Conservation (phyloP, 1,284 basidiomycete species). For the Rhodotorula sp. region DNA sequence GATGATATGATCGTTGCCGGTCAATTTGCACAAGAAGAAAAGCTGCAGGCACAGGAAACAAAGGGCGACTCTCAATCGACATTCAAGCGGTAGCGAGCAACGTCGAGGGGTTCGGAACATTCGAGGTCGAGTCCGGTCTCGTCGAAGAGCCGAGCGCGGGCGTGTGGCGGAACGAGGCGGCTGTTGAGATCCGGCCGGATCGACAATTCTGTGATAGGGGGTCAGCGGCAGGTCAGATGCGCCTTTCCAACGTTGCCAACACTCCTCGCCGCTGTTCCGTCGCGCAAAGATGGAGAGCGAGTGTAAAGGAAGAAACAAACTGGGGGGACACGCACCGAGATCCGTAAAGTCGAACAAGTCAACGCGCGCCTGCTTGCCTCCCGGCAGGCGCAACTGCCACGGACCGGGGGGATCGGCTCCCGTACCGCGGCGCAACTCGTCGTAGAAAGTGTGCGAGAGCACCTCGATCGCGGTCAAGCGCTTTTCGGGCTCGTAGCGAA, state of each 20-base stretch:
- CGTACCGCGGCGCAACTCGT: constrained; percentile 63
- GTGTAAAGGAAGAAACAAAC: no score
- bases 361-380: constrained; percentile 5
- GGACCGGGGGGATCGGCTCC: background rate
- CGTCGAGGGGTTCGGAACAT: constrained; percentile 46
- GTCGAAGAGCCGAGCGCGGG: constrained; percentile 75
- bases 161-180: constrained; percentile 82
- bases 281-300: no score
- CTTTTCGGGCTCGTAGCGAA: constrained; percentile 94
- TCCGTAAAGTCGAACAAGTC: constrained; percentile 13
- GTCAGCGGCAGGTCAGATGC: no score
- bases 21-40: background rate
- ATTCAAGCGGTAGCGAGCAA: constrained; percentile 5
- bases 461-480: constrained; percentile 80
- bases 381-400: constrained; percentile 13
- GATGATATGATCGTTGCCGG: no score
- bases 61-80: constrained; percentile 15
- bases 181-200: constrained; percentile 90
- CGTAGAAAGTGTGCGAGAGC: constrained; percentile 91
- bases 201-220: constrained; percentile 86
- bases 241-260: background rate
- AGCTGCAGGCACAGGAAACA: background rate
- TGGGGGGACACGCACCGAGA: constrained; percentile 11
- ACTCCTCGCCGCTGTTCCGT: no score
- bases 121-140: constrained; percentile 76